phyloP scores from a whole-genome alignment of 352 stramenopile species.

The Pythium chondricola region DNA sequence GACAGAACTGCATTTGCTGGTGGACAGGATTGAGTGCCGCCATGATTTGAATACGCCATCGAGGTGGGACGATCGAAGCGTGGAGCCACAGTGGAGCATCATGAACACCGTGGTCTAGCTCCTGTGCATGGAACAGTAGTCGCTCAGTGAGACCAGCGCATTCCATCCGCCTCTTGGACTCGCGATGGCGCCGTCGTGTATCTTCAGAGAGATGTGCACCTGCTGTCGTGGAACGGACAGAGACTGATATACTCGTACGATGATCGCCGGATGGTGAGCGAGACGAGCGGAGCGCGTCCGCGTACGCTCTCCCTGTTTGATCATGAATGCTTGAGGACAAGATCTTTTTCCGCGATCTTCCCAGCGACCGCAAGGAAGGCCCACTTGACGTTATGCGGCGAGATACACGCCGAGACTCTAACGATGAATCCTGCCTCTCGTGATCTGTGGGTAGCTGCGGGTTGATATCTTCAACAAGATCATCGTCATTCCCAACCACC shows the following conservation, averaged over 20 bases:
- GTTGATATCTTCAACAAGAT: too few species aligned
- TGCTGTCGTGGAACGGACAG: background rate
- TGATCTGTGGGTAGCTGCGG: too few species aligned
- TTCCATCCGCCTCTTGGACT: constrained; percentile 35
- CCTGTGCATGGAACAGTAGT: constrained; percentile 28
- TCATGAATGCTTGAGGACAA: background rate
- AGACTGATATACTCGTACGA: constrained; percentile 22
- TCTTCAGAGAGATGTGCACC: constrained; percentile 12
- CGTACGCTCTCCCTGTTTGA: constrained; percentile 13
- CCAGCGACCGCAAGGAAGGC: too few species aligned
- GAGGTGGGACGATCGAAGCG: constrained; percentile 27
- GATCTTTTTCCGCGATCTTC: too few species aligned
- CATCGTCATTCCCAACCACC: too few species aligned
- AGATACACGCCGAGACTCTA: too few species aligned
- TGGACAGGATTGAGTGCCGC: constrained; percentile 28
- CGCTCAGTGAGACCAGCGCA: constrained; percentile 27
- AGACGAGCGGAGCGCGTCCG: constrained; percentile 12
- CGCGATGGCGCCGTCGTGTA: constrained; percentile 20
- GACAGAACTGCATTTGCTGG: constrained; percentile 33
- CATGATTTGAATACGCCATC: constrained; percentile 34
- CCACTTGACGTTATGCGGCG: too few species aligned
- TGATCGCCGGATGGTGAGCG: background rate
- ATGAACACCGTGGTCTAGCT: constrained; percentile 26
- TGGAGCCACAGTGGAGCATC: constrained; percentile 39
- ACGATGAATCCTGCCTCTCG: too few species aligned